These are phyloP conservation scores for Aurinia saxatilis DNA, from an alignment of 345 rosid genomes.

Conservation along the genomic window DNA sequence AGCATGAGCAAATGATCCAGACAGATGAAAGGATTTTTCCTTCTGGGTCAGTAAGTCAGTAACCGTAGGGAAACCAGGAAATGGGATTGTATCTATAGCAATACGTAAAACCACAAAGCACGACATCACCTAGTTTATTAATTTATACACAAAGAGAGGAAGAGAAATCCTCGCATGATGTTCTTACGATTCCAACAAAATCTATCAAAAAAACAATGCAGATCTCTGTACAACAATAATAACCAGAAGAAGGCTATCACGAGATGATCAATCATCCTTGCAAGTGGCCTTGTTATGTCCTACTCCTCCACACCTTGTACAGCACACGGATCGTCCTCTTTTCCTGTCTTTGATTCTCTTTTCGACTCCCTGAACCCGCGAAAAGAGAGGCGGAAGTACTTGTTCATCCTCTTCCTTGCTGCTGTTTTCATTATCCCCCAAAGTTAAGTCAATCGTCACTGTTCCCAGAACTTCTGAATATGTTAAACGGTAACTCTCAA, in stretches of 20 bases:
- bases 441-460: conserved; percentile 16
- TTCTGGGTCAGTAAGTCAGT: no score
- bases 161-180: background rate
- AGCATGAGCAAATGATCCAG: no score
- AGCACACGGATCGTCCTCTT: conserved; percentile 47
- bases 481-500: conserved; percentile 43
- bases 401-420: conserved; percentile 25
- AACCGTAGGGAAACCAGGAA: background rate
- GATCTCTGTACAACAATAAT: conserved; percentile 21
- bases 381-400: conserved; percentile 72
- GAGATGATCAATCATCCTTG: conserved; percentile 41
- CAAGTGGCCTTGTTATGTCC: conserved; percentile 85
- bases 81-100: background rate
- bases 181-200: background rate
- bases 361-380: conserved; percentile 36
- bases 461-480: conserved; percentile 49
- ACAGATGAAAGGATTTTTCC: no score
- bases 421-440: conserved; percentile 22
- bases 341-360: conserved; percentile 39
- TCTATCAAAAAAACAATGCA: conserved; percentile 10
- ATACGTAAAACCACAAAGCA: background rate
- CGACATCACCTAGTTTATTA: conserved; percentile 4
- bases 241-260: conserved; percentile 6
- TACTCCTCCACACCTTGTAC: conserved; percentile 69
- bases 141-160: conserved; percentile 2